Evolutionary conservation across 352 stramenopile species (phyloP).

Genomic region (Phytophthora lateralis): DNA sequence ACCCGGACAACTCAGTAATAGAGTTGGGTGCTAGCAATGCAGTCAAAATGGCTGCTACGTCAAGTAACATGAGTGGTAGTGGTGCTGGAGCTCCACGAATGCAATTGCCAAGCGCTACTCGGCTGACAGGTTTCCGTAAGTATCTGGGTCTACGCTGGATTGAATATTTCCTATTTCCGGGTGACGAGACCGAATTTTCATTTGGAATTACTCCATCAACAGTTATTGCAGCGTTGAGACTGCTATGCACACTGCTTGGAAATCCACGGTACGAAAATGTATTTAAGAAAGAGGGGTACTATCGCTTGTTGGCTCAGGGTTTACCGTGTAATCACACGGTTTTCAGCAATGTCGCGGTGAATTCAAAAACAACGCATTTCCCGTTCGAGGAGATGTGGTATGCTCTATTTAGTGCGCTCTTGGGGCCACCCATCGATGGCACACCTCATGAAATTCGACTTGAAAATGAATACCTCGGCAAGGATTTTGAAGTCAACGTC

Average conservation of each 20-base stretch:
- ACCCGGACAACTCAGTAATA: conserved; percentile 10
- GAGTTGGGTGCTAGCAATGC: conserved; percentile 4
- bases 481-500: conserved; percentile 78
- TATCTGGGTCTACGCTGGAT: conserved; percentile 68
- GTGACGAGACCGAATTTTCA: conserved; percentile 35
- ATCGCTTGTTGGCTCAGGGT: conserved; percentile 63
- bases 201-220: conserved; percentile 50
- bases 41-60: conserved; percentile 1
- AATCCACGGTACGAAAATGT: conserved; percentile 53
- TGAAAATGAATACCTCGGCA: conserved; percentile 64
- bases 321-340: conserved; percentile 50
- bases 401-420: conserved; percentile 61
- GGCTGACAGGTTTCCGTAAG: conserved; percentile 66
- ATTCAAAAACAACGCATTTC: conserved; percentile 29
- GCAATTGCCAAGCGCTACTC: conserved; percentile 47
- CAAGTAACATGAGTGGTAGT: conserved; percentile 8
- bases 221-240: conserved; percentile 53
- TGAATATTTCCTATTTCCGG: conserved; percentile 64
- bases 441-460: conserved; percentile 65
- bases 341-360: conserved; percentile 22
- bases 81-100: conserved; percentile 37
- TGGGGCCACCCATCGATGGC: conserved; percentile 67
- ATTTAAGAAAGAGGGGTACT: conserved; percentile 76
- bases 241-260: conserved; percentile 54
- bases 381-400: conserved; percentile 80